phyloP scores from a whole-genome alignment of 352 stramenopile genomes.

The Phytophthora idaei region DNA sequence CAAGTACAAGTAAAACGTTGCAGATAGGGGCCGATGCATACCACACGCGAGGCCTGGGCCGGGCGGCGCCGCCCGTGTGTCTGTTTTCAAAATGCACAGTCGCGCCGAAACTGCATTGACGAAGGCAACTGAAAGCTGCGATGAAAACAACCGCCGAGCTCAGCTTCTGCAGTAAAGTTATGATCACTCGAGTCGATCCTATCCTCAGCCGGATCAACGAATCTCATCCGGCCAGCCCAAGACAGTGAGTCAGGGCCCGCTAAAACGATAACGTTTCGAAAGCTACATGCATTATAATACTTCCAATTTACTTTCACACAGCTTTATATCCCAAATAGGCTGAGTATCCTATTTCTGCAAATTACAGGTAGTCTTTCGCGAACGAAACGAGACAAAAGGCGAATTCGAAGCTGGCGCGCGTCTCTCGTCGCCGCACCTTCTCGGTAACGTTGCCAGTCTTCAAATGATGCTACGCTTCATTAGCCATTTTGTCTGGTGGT shows the following conservation, averaged over 20 bases:
- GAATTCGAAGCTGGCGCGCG: conserved; percentile 10
- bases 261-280: too few relatives aligned
- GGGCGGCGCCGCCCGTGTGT: conserved; percentile 3
- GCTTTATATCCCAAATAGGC: too few relatives aligned
- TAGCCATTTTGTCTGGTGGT: conserved; percentile 11
- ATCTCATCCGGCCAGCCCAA: too few relatives aligned
- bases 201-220: too few relatives aligned
- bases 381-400: conserved; percentile 21
- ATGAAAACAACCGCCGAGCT: too few relatives aligned
- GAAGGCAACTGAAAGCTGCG: neutral
- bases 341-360: neutral
- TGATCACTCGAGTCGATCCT: neutral
- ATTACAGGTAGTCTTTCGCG: neutral
- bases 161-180: neutral
- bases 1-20: too few relatives aligned
- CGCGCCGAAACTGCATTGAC: neutral
- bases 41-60: conserved; percentile 11
- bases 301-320: neutral
- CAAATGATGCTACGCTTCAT: conserved; percentile 13
- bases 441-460: neutral
- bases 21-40: conserved; percentile 9
- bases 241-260: neutral
- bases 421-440: conserved; percentile 11
- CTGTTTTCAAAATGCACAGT: conserved; percentile 4
- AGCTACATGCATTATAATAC: too few relatives aligned